Percentiles rank a stretch among this genome's conserved stretches.
phyloP scores from a whole-genome alignment of 1,284 basidiomycete species.

The Hymenochaete sp. region DNA sequence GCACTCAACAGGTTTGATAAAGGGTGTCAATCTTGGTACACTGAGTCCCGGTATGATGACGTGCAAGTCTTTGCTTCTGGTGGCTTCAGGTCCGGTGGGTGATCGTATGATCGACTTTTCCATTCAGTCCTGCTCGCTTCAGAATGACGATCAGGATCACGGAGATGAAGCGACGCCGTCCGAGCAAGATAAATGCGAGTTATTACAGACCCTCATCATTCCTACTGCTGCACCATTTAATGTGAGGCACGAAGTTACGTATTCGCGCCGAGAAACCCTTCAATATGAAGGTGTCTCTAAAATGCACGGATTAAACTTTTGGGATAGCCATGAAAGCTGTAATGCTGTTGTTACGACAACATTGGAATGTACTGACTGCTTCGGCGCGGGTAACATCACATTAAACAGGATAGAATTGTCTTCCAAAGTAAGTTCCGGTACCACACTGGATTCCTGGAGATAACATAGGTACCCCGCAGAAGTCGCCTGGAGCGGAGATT shows the following conservation, averaged over 20 bases:
- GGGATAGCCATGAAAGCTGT: conserved; percentile 43
- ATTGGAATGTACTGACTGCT: conserved; percentile 33
- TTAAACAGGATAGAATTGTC: conserved; percentile 42
- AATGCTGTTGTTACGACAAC: conserved; percentile 47
- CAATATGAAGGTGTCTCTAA: conserved; percentile 39
- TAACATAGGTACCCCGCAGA: conserved; percentile 1
- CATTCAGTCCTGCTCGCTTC: conserved; percentile 49
- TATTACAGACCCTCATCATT: conserved; percentile 52
- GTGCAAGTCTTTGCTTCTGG: conserved; percentile 51
- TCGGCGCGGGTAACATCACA: conserved; percentile 43
- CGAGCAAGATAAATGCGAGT: conserved; percentile 42
- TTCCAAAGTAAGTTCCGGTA: conserved; percentile 35
- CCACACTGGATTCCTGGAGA: not conserved
- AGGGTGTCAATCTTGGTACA: conserved; percentile 56
- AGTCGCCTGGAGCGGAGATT: conserved; percentile 32
- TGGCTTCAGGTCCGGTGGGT: conserved; percentile 50
- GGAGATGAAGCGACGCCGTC: conserved; percentile 20
- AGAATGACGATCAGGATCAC: too few relatives aligned
- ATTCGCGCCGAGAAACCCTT: conserved; percentile 30
- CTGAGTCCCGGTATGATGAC: conserved; percentile 47
- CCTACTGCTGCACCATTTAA: conserved; percentile 49
- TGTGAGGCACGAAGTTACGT: conserved; percentile 40
- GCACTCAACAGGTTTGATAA: conserved; percentile 61
- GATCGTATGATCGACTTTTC: conserved; percentile 69
- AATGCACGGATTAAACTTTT: conserved; percentile 44